A percentile compares a stretch with the other conserved stretches of the same genome.
phyloP scores from a whole-genome alignment of 75 land plant genomes.

The Pinus tabuliformis region DNA sequence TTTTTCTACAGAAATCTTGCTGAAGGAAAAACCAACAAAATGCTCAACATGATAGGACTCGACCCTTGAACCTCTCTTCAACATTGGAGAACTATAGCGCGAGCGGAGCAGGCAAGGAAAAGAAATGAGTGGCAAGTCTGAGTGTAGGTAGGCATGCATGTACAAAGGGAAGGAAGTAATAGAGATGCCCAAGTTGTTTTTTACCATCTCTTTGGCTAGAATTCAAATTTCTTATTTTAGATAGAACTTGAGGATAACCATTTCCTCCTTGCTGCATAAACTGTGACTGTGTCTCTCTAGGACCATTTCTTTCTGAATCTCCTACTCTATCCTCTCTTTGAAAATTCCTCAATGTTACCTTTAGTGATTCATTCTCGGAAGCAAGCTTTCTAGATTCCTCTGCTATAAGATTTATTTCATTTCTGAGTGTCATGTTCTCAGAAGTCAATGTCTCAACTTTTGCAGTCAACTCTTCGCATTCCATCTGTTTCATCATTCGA shows the following conservation, averaged over 20 bases:
- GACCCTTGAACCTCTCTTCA: no score
- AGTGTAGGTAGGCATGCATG: no score
- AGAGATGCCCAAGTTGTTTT: no score
- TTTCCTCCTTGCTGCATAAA: no score
- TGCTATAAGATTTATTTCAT: slow-evolving; percentile 4
- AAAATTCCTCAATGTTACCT: slow-evolving; percentile 8
- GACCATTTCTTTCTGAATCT: no score
- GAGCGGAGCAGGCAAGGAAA: not conserved
- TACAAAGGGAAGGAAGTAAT: not conserved
- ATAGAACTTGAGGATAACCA: no score
- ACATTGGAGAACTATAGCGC: not conserved
- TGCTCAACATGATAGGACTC: not conserved
- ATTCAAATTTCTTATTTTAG: no score
- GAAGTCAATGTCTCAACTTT: slow-evolving; percentile 18
- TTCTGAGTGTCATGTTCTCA: slow-evolving; percentile 17
- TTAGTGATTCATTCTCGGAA: slow-evolving; percentile 9
- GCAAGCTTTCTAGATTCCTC: slow-evolving; percentile 15
- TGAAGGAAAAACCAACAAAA: not conserved
- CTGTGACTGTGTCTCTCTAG: no score
- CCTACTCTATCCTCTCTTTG: not conserved
- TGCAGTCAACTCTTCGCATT: slow-evolving; percentile 20
- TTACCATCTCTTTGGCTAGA: no score
- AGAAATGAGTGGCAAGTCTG: no score
- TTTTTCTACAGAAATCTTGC: not conserved
- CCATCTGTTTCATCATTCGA: slow-evolving; percentile 12